Evolutionary conservation across 2,329 filamentous ascomycete species (phyloP), one percentile per base, ranked within the genome.

Genomic region (Penicillium decumbens): DNA sequence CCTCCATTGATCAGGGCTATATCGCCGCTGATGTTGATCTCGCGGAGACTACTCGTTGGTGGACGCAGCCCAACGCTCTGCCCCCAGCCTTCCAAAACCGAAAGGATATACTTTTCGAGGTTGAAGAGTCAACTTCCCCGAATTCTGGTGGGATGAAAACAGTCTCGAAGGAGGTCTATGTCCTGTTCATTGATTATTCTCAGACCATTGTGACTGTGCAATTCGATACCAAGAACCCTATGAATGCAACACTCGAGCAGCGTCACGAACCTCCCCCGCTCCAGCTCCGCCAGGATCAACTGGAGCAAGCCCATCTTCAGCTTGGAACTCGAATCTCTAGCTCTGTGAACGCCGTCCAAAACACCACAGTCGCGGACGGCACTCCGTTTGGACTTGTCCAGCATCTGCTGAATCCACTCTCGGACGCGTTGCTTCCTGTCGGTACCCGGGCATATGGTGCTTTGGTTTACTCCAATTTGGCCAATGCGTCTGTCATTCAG

Each of bases 151-250:
- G 87, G 24, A 85, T 84, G 66, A 83, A 83, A 0, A 80, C 79
- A 1, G 75, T 95, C 18, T 88, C 85, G 6, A 91, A 91, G 57
- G 84, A 91, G 51, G 79, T 96, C 37, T 93, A 87, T 60, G 77
- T 97, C n/a, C 74, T 98, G 7, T 98, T 89, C 74, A 85, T 90
- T 63, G 93, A 98, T 72, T 98, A 98, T 70, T 96, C 91, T 15
- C 93, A 97, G 67, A 97, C 92, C 0, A 79, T 95, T 56, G 81
- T 98, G 62, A 89, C 85, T 0, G 87, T 85, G 15, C 84, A 80
- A 43, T 97, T 87, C 67, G 88, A 95, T 66, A 76, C 84, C 1
- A 80, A 83, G 45, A 84, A 95, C 64, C 80, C 87, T 3, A 76
- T 80, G 1, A 85, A 92, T 62, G 86, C 85, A 9, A 76, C 81